These are phyloP conservation scores for Pichia insulana DNA, from an alignment of 805 yeast species.

Conservation along the genomic window DNA sequence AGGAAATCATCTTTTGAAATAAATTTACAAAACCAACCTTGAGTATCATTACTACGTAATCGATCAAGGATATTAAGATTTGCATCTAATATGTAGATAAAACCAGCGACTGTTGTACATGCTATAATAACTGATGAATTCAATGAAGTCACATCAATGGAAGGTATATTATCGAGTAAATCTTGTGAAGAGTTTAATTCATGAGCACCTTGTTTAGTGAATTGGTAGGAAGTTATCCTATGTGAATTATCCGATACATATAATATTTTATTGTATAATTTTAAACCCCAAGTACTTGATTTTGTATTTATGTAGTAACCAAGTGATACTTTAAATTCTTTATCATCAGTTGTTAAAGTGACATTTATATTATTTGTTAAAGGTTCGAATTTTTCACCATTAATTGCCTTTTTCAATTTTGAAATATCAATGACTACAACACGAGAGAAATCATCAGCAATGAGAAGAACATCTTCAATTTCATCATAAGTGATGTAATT, in stretches of 20 bases:
- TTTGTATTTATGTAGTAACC: no score
- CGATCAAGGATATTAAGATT: constrained; percentile 2
- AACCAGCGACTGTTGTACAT: constrained; percentile 6
- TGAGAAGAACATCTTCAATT: background rate
- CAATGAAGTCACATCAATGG: constrained; percentile 10
- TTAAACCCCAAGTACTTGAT: constrained; percentile 50
- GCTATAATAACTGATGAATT: background rate
- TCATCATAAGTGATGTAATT: background rate
- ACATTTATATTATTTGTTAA: background rate
- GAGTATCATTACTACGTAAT: background rate
- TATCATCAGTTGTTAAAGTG: background rate
- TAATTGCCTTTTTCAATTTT: background rate
- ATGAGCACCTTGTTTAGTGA: background rate
- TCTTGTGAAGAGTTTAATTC: constrained; percentile 26
- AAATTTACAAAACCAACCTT: constrained; percentile 13
- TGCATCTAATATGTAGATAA: constrained; percentile 5
- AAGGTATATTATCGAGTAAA: constrained; percentile 49
- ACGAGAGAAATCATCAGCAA: constrained; percentile 5
- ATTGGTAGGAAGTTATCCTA: constrained; percentile 31
- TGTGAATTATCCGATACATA: constrained; percentile 50
- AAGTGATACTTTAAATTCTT: background rate
- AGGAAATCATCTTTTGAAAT: constrained; percentile 35
- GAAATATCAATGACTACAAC: background rate
- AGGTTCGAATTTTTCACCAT: background rate
- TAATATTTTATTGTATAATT: constrained; percentile 33